Conservation (phyloP, 495 filamentous ascomycete genomes). For the Cladorrhinum samala region DNA sequence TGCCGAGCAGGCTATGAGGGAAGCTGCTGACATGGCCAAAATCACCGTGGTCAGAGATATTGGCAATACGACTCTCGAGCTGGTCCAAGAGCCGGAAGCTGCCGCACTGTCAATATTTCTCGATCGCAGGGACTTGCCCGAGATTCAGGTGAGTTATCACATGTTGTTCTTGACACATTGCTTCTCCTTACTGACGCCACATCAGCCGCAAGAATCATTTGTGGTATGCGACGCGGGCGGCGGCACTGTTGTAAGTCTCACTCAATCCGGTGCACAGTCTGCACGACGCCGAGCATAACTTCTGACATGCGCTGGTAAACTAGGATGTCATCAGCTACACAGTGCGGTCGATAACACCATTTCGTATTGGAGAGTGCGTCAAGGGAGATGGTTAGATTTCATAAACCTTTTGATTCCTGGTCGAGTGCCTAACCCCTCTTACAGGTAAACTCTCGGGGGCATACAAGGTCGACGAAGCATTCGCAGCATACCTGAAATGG, state of each 20-base stretch:
- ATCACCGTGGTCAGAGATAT: slow-evolving; percentile 14
- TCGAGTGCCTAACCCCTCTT: background rate
- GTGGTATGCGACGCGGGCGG: slow-evolving; percentile 26
- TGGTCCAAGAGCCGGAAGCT: slow-evolving; percentile 25
- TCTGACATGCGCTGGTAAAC: too few relatives aligned
- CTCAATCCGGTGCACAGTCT: background rate
- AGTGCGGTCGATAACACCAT: slow-evolving; percentile 5
- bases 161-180: background rate
- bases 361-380: slow-evolving; percentile 16
- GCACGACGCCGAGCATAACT: background rate
- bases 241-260: slow-evolving; percentile 23
- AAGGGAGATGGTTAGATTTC: slow-evolving; percentile 18
- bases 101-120: slow-evolving; percentile 18
- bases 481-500: slow-evolving; percentile 16
- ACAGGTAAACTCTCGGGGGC: slow-evolving; percentile 17
- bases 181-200: background rate
- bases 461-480: slow-evolving; percentile 20
- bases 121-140: slow-evolving; percentile 6
- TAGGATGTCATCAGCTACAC: slow-evolving; percentile 24
- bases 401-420: background rate
- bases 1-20: slow-evolving; percentile 17
- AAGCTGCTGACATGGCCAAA: slow-evolving; percentile 15
- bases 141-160: slow-evolving; percentile 4
- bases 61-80: slow-evolving; percentile 17
- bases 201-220: slow-evolving; percentile 10